Evolutionary conservation across 108 stramenopile genomes (phyloP).

Genomic region (Discostella pseudostelligera): DNA sequence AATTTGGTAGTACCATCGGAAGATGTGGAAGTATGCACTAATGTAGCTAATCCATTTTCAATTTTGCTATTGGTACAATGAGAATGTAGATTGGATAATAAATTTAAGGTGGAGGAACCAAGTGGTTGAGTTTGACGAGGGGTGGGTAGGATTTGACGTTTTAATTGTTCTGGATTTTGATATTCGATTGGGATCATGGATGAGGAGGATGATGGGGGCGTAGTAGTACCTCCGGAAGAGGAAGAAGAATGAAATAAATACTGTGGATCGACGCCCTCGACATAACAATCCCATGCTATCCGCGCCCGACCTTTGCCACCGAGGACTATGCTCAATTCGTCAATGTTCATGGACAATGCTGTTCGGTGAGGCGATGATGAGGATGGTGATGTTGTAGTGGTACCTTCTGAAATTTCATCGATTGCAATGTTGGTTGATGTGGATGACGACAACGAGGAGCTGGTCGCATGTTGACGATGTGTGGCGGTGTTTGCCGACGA

Average conservation of each 20-base stretch:
- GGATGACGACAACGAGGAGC: too few species aligned
- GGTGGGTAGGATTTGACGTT: slow-evolving; percentile 44
- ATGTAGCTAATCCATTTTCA: slow-evolving; percentile 64
- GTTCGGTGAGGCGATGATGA: neutral
- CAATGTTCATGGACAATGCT: slow-evolving; percentile 65
- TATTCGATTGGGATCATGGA: slow-evolving; percentile 1
- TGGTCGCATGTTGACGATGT: too few species aligned
- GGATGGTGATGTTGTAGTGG: neutral
- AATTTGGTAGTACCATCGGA: slow-evolving; percentile 61
- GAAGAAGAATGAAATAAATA: slow-evolving; percentile 13
- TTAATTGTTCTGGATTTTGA: neutral
- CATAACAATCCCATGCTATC: slow-evolving; percentile 73
- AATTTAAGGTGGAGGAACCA: slow-evolving; percentile 40
- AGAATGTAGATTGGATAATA: slow-evolving; percentile 46
- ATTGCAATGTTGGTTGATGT: too few species aligned
- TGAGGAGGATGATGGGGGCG: slow-evolving; percentile 22
- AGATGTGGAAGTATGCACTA: slow-evolving; percentile 50
- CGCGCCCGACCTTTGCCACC: slow-evolving; percentile 67
- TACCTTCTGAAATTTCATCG: too few species aligned
- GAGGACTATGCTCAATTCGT: slow-evolving; percentile 52
- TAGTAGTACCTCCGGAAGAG: too few species aligned
- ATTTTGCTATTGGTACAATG: slow-evolving; percentile 42
- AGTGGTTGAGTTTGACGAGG: slow-evolving; percentile 53
- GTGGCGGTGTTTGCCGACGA: too few species aligned
- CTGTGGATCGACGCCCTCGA: slow-evolving; percentile 65